phyloP scores from a whole-genome alignment of 805 yeast genomes.

The Jamesozyma hellenica region DNA sequence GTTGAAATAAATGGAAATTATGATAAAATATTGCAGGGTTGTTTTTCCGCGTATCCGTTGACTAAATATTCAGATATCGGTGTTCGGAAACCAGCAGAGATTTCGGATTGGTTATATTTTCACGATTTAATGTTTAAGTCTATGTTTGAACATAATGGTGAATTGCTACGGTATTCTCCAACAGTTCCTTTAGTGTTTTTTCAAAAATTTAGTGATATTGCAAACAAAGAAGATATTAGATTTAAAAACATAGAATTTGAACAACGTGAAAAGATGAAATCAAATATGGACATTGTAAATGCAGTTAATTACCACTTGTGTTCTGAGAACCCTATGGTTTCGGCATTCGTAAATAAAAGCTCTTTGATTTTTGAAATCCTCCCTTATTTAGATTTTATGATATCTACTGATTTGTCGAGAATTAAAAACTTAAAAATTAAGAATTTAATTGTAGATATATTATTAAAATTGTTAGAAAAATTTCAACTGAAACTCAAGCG shows the following conservation, averaged over 20 bases:
- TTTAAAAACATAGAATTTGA: slow-evolving; percentile 27
- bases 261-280: slow-evolving; percentile 20
- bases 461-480: slow-evolving; percentile 32
- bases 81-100: slow-evolving; percentile 44
- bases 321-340: slow-evolving; percentile 7
- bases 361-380: slow-evolving; percentile 25
- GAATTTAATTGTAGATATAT: slow-evolving; percentile 26
- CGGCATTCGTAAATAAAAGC: slow-evolving; percentile 12
- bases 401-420: slow-evolving; percentile 18
- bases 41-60: slow-evolving; percentile 56
- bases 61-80: slow-evolving; percentile 57
- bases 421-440: slow-evolving; percentile 20
- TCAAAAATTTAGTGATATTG: slow-evolving; percentile 52
- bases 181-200: slow-evolving; percentile 53
- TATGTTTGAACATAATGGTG: slow-evolving; percentile 32
- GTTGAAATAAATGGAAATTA: slow-evolving; percentile 39
- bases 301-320: slow-evolving; percentile 16
- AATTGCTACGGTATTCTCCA: slow-evolving; percentile 44
- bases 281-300: slow-evolving; percentile 24
- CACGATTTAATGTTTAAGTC: slow-evolving; percentile 47
- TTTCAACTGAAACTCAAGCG: slow-evolving; percentile 35
- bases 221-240: slow-evolving; percentile 30
- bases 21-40: slow-evolving; percentile 62
- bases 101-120: slow-evolving; percentile 71
- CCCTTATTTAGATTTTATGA: slow-evolving; percentile 29